Evolutionary conservation across 164 flowering plant species (phyloP).

Genomic region (Vitis rotundifolia): DNA sequence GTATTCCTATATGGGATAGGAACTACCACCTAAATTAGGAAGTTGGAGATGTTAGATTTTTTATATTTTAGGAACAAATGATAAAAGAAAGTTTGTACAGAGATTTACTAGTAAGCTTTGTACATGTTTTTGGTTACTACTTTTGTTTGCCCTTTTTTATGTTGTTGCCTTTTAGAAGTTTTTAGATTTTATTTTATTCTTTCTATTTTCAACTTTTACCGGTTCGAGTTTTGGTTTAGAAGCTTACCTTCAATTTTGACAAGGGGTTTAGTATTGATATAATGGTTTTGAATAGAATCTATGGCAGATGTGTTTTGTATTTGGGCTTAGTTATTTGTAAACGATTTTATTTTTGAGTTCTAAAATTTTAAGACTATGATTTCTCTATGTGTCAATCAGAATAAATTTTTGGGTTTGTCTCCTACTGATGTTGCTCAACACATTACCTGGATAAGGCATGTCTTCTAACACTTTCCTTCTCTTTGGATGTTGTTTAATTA

Average conservation of each 20-base stretch:
- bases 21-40: too few relatives aligned
- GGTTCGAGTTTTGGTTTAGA: neutral
- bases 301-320: conserved; percentile 66
- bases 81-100: conserved; percentile 94
- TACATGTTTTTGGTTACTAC: too few relatives aligned
- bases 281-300: conserved; percentile 45
- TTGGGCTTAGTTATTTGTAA: neutral
- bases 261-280: too few relatives aligned
- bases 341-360: conserved; percentile 2
- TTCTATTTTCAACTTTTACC: neutral
- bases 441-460: conserved; percentile 86
- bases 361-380: conserved; percentile 4
- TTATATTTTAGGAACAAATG: conserved; percentile 75
- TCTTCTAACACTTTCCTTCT: neutral
- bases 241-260: too few relatives aligned
- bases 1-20: too few relatives aligned
- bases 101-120: conserved; percentile 60
- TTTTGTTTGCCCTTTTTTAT: too few relatives aligned
- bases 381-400: conserved; percentile 83
- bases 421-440: conserved; percentile 83
- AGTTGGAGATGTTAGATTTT: neutral
- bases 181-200: neutral
- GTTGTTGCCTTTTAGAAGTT: too few relatives aligned
- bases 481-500: neutral
- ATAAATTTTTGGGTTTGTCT: conserved; percentile 87